Evolutionary conservation across 768 basidiomycete species (phyloP).

Genomic region (Lentinula edodes): DNA sequence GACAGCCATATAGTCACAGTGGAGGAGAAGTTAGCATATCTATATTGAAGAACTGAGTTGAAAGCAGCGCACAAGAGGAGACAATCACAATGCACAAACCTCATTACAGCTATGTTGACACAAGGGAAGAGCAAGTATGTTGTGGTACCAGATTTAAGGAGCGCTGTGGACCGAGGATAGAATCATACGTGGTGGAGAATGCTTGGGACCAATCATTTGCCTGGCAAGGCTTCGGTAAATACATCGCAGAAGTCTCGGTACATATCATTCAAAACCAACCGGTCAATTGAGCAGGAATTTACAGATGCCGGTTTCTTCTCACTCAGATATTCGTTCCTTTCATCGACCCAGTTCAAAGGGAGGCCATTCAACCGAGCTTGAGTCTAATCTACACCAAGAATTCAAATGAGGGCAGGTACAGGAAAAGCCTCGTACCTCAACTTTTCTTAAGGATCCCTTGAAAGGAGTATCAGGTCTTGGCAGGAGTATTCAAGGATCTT

Average conservation of each 20-base stretch:
- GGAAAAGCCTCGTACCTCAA: background rate
- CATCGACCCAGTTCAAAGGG: background rate
- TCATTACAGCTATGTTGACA: constrained; percentile 1
- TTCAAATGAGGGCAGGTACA: background rate
- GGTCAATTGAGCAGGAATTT: background rate
- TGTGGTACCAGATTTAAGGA: background rate
- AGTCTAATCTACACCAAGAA: background rate
- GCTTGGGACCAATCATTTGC: constrained; percentile 19
- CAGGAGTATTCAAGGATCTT: background rate
- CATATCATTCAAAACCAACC: background rate
- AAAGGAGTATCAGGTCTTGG: background rate
- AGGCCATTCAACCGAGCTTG: background rate
- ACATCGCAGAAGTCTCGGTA: constrained; percentile 27
- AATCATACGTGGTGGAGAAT: constrained; percentile 8
- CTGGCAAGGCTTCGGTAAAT: constrained; percentile 16
- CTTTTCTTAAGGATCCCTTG: background rate
- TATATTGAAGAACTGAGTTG: background rate
- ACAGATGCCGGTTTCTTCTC: background rate
- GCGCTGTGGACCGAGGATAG: background rate
- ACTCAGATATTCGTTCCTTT: background rate
- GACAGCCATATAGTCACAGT: background rate
- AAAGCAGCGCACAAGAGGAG: background rate
- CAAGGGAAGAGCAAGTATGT: background rate
- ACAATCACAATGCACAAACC: background rate
- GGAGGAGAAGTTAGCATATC: background rate